Conservation (phyloP, 371 early-diverging fungal genomes). For the Phascolomyces articulosus region DNA sequence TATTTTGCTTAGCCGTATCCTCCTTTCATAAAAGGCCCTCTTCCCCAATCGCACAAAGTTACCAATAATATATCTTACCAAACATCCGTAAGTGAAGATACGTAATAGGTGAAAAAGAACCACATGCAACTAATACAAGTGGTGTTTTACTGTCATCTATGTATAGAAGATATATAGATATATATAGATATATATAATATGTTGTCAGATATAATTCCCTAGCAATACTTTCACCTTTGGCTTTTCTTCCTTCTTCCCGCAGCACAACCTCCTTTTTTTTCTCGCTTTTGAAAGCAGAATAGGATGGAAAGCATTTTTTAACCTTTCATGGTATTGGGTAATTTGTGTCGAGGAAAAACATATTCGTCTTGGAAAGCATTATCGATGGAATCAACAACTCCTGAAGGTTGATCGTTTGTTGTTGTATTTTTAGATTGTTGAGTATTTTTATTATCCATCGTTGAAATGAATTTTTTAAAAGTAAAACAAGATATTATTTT, state of each 20-base stretch:
- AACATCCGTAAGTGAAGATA: conserved; percentile 98
- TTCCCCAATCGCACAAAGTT: too few relatives aligned
- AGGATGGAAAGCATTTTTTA: not conserved
- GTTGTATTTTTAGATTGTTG: not conserved
- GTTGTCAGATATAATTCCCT: not conserved
- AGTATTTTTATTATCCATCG: too few relatives aligned
- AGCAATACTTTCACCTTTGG: not conserved
- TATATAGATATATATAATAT: not conserved
- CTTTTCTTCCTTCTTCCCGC: too few relatives aligned
- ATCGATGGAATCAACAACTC: not conserved
- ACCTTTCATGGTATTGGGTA: conserved; percentile 28
- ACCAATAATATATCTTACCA: too few relatives aligned
- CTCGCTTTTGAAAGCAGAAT: not conserved
- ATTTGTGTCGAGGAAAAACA: conserved; percentile 23
- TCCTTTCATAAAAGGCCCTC: too few relatives aligned
- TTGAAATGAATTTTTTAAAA: too few relatives aligned
- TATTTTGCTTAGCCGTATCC: not conserved
- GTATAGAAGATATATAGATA: not conserved
- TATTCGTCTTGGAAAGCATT: conserved; percentile 23
- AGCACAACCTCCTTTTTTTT: not conserved
- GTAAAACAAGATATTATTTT: too few relatives aligned
- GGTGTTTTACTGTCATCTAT: conserved; percentile 84
- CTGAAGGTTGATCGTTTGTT: not conserved
- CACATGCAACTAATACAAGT: conserved; percentile 95
- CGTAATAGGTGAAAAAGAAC: conserved; percentile 97